Evolutionary conservation across 495 filamentous ascomycete genomes (phyloP).

Genomic region (Penicillium ucsense): DNA sequence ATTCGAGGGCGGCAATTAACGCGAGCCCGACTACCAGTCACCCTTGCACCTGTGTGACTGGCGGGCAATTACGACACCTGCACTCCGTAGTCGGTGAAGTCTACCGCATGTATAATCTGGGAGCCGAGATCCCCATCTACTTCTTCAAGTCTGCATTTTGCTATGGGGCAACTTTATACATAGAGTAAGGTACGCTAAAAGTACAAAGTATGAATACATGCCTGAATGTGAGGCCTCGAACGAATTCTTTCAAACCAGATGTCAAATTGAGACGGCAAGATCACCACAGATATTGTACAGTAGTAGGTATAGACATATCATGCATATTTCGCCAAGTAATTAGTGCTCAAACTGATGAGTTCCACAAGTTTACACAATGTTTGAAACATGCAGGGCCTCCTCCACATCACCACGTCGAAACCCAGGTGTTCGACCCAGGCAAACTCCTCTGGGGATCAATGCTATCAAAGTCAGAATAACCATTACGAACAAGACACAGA

Average conservation of each 20-base stretch:
- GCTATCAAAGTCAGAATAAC: constrained; percentile 10
- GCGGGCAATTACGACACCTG: background rate
- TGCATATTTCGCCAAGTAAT: background rate
- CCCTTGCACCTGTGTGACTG: background rate
- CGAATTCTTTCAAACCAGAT: background rate
- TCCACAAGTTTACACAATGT: background rate
- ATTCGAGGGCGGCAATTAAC: background rate
- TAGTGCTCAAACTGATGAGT: background rate
- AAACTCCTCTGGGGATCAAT: constrained; percentile 29
- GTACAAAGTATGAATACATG: background rate
- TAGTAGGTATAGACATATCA: background rate
- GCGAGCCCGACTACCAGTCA: background rate
- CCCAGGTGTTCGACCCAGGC: constrained; percentile 37
- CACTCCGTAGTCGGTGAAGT: background rate
- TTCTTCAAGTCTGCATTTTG: background rate
- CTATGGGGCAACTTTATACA: background rate
- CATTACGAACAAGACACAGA: background rate
- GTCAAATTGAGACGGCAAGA: background rate
- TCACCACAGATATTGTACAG: background rate
- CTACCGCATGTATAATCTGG: background rate
- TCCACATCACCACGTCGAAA: constrained; percentile 17
- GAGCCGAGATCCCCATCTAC: background rate
- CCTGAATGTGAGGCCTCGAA: background rate
- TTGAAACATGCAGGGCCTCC: constrained; percentile 7
- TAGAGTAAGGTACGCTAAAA: background rate